Conservation (phyloP, 1,139 yeast genomes). For the Meyerozyma elateridarum region DNA sequence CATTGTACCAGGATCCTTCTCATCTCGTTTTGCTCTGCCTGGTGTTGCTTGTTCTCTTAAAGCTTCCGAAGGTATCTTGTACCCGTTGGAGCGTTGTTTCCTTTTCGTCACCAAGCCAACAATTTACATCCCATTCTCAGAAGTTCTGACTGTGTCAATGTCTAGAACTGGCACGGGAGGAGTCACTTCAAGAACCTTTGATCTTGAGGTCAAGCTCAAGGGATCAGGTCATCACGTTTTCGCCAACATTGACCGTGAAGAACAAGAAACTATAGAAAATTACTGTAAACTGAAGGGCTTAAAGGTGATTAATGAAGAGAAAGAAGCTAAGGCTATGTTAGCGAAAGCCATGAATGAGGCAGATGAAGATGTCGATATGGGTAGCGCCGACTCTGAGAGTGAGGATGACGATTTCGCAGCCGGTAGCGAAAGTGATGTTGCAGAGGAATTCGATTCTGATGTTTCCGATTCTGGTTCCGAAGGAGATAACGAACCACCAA, state of each 20-base stretch:
- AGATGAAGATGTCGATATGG: conserved; percentile 69
- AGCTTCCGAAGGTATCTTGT: conserved; percentile 92
- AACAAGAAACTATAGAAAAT: conserved; percentile 72
- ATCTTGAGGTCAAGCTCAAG: conserved; percentile 71
- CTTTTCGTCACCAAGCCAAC: conserved; percentile 94
- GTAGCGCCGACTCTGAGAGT: conserved; percentile 68
- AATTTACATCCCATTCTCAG: conserved; percentile 81
- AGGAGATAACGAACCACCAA: conserved; percentile 39
- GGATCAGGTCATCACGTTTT: conserved; percentile 72
- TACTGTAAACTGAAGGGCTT: conserved; percentile 76
- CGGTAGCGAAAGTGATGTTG: conserved; percentile 65
- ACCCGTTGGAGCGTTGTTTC: conserved; percentile 86
- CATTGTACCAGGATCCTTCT: conserved; percentile 81
- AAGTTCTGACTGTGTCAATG: conserved; percentile 70
- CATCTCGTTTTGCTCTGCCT: conserved; percentile 68
- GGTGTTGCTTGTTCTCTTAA: conserved; percentile 90
- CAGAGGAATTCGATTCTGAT: conserved; percentile 85
- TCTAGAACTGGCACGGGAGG: conserved; percentile 85
- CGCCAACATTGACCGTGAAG: conserved; percentile 87
- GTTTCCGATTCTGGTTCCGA: conserved; percentile 41
- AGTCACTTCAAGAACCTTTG: conserved; percentile 82
- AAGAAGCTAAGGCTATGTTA: conserved; percentile 75
- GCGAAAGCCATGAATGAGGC: conserved; percentile 73
- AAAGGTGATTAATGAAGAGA: conserved; percentile 82
- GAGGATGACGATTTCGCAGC: conserved; percentile 66